These are phyloP conservation scores for Lablab purpureus DNA, from an alignment of 306 rosid species.

Conservation along the genomic window DNA sequence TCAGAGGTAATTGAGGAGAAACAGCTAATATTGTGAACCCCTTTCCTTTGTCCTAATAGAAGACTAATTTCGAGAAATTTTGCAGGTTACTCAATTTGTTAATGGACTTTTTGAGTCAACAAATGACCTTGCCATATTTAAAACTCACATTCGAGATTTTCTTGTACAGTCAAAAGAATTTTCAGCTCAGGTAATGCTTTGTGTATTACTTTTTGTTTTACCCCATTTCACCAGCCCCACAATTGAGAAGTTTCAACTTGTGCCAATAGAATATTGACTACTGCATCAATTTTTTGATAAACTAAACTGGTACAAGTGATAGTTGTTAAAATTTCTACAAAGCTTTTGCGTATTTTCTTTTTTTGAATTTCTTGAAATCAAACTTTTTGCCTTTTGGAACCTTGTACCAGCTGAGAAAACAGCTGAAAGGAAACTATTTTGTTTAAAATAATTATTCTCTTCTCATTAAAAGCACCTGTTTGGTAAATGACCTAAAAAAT, in stretches of 20 bases:
- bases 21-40: neutral
- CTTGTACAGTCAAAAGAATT: conserved; percentile 96
- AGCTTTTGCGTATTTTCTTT: neutral
- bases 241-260: neutral
- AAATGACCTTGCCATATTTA: conserved; percentile 53
- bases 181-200: conserved; percentile 84
- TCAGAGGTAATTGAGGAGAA: conserved; percentile 66
- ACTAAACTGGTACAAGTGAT: neutral
- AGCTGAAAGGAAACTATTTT: too few species aligned
- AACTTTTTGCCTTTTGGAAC: too few species aligned
- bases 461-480: too few species aligned
- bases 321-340: neutral
- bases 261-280: neutral
- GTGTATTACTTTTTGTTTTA: neutral
- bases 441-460: too few species aligned
- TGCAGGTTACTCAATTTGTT: conserved; percentile 91
- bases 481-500: too few species aligned
- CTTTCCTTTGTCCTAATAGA: neutral
- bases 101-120: conserved; percentile 85
- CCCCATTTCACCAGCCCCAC: neutral
- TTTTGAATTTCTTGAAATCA: neutral
- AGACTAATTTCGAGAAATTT: conserved; percentile 40
- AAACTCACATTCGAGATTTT: conserved; percentile 86
- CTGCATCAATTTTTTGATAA: neutral
- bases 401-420: too few species aligned